A percentile compares a stretch with the other conserved stretches of the same genome.
These are phyloP conservation scores for Petunia axillaris DNA, from an alignment of 257 asterid genomes.

Conservation along the genomic window DNA sequence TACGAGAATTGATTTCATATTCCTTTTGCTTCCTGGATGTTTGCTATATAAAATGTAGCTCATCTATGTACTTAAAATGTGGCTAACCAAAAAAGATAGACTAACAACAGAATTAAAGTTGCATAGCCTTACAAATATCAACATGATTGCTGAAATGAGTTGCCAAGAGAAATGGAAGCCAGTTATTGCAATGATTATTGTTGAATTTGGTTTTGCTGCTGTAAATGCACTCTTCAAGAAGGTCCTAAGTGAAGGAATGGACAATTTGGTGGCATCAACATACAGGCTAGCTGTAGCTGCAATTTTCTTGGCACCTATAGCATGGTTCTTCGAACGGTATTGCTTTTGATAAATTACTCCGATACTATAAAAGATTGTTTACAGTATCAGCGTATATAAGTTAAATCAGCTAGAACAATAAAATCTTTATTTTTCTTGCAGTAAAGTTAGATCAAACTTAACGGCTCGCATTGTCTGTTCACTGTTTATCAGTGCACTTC, in stretches of 20 bases:
- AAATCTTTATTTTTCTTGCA: background rate
- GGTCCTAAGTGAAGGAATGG: conserved; percentile 11
- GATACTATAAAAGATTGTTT: too few species aligned
- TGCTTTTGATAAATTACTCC: too few species aligned
- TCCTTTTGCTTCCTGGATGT: background rate
- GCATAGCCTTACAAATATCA: background rate
- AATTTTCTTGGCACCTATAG: conserved; percentile 11
- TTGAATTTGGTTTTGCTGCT: conserved; percentile 17
- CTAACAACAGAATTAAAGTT: background rate
- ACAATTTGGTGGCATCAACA: conserved; percentile 17
- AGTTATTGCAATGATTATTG: conserved; percentile 6
- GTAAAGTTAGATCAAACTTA: conserved; percentile 33
- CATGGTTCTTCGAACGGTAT: conserved; percentile 10
- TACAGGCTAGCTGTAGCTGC: conserved; percentile 10
- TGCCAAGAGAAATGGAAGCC: conserved; percentile 17
- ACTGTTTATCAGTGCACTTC: conserved; percentile 58
- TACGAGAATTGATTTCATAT: conserved; percentile 20
- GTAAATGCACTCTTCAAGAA: conserved; percentile 20
- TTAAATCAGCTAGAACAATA: background rate
- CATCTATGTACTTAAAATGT: background rate
- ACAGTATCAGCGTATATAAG: background rate
- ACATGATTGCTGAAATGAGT: background rate
- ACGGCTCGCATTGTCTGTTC: conserved; percentile 45
- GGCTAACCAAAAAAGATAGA: background rate
- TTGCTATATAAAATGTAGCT: background rate